These are phyloP conservation scores for Discostella pseudostelligera DNA, from an alignment of 108 stramenopile genomes.

Conservation along the genomic window DNA sequence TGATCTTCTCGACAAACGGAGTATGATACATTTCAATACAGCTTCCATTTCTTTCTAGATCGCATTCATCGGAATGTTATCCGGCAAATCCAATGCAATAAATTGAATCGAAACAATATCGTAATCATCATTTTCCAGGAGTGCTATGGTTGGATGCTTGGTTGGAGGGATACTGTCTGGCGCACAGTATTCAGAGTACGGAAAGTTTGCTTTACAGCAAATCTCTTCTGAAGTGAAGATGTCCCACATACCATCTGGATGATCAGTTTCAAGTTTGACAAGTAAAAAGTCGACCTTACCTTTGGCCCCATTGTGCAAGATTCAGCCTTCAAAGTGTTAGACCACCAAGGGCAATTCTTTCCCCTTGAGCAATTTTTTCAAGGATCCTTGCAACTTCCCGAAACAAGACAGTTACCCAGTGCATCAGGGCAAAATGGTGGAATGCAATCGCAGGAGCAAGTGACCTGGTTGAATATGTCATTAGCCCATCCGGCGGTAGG, in stretches of 20 bases:
- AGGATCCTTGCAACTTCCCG: conserved; percentile 4
- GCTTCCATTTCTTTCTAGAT: neutral
- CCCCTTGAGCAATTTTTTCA: conserved; percentile 4
- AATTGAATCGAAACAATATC: conserved; percentile 8
- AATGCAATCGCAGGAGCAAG: conserved; percentile 19
- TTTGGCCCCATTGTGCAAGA: conserved; percentile 8
- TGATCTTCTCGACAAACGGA: conserved; percentile 7
- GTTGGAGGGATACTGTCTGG: conserved; percentile 4
- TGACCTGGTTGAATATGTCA: conserved; percentile 13
- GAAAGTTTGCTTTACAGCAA: conserved; percentile 8
- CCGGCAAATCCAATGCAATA: neutral
- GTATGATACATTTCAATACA: neutral
- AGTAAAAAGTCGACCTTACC: conserved; percentile 1
- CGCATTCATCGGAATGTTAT: neutral
- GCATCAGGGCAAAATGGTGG: conserved; percentile 20
- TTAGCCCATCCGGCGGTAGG: neutral
- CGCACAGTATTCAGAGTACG: conserved; percentile 5
- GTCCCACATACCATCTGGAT: conserved; percentile 5
- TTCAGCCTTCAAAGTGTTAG: neutral
- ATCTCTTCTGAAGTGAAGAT: neutral
- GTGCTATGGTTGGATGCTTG: conserved; percentile 9
- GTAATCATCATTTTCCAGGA: neutral
- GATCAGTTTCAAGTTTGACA: neutral
- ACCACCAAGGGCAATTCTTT: conserved; percentile 16
- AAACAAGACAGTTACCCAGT: neutral